Percentiles rank a stretch among this genome's conserved stretches.
Conservation (phyloP, 441 rosid genomes). For the Adansonia rubrostipa region DNA sequence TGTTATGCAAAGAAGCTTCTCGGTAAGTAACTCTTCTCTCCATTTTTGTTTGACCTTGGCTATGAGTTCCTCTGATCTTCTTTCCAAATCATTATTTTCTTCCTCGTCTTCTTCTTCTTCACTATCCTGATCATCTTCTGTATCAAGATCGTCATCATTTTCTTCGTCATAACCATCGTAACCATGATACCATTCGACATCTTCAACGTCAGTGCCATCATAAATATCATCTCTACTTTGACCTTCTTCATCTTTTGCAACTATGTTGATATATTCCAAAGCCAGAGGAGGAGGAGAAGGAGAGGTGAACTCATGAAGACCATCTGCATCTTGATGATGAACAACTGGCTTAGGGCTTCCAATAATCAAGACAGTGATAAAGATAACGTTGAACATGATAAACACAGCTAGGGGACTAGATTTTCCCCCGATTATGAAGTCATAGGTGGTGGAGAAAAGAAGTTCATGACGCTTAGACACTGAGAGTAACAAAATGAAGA, state of each 20-base stretch:
- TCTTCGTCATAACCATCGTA: slow-evolving; percentile 32
- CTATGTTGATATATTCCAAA: background rate
- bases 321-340: slow-evolving; percentile 20
- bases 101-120: slow-evolving; percentile 12
- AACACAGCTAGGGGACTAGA: slow-evolving; percentile 32
- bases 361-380: slow-evolving; percentile 22
- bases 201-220: slow-evolving; percentile 3
- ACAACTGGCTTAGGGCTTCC: slow-evolving; percentile 19
- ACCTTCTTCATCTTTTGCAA: background rate
- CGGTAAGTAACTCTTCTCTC: slow-evolving; percentile 37
- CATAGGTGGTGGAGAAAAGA: slow-evolving; percentile 19
- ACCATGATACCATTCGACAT: slow-evolving; percentile 13
- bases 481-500: slow-evolving; percentile 13
- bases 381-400: slow-evolving; percentile 32
- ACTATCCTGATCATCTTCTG: slow-evolving; percentile 24
- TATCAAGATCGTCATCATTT: slow-evolving; percentile 28
- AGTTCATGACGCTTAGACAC: slow-evolving; percentile 8
- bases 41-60: slow-evolving; percentile 36
- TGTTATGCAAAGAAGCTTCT: slow-evolving; percentile 30
- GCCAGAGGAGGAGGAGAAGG: background rate
- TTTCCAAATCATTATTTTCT: slow-evolving; percentile 30
- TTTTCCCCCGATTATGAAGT: slow-evolving; percentile 27
- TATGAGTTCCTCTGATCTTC: slow-evolving; percentile 40
- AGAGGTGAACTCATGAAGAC: background rate
- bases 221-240: background rate